Percentiles rank a stretch among this genome's conserved stretches.
Conservation (phyloP, 2,329 filamentous ascomycete species). For the Epichloe uncinata region DNA sequence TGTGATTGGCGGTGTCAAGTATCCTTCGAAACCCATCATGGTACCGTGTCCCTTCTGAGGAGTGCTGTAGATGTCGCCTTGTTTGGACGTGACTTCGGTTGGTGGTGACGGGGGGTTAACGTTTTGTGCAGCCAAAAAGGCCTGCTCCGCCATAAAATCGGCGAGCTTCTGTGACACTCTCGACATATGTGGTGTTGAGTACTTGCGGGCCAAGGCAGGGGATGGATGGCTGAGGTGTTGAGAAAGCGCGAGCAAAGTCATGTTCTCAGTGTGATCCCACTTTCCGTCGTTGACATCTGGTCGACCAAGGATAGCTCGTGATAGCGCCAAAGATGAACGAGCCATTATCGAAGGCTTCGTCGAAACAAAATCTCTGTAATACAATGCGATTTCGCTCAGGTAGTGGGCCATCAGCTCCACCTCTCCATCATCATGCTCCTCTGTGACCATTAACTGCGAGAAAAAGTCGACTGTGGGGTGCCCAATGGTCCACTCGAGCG, state of each 20-base stretch:
- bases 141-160: conserved; percentile 47
- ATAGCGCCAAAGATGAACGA: conserved; percentile 70
- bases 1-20: conserved; percentile 76
- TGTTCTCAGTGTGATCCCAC: conserved; percentile 61
- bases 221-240: conserved; percentile 47
- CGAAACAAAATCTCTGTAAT: conserved; percentile 94
- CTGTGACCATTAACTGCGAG: conserved; percentile 71
- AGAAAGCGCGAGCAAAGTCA: conserved; percentile 47
- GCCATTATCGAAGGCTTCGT: conserved; percentile 86
- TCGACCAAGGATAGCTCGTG: conserved; percentile 72
- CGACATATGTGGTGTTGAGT: conserved; percentile 39
- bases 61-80: conserved; percentile 56
- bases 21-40: conserved; percentile 54
- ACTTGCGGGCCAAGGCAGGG: conserved; percentile 44
- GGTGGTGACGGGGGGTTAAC: conserved; percentile 49
- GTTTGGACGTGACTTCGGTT: conserved; percentile 37
- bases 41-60: conserved; percentile 63
- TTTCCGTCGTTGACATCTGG: conserved; percentile 62
- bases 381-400: conserved; percentile 87
- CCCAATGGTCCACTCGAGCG: conserved; percentile 88
- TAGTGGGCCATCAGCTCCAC: conserved; percentile 92
- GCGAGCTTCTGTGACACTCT: conserved; percentile 41
- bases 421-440: conserved; percentile 67
- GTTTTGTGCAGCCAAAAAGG: conserved; percentile 36
- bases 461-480: conserved; percentile 95